Evolutionary conservation across 805 yeast species (phyloP).

Genomic region (Ogataea methanolica): DNA sequence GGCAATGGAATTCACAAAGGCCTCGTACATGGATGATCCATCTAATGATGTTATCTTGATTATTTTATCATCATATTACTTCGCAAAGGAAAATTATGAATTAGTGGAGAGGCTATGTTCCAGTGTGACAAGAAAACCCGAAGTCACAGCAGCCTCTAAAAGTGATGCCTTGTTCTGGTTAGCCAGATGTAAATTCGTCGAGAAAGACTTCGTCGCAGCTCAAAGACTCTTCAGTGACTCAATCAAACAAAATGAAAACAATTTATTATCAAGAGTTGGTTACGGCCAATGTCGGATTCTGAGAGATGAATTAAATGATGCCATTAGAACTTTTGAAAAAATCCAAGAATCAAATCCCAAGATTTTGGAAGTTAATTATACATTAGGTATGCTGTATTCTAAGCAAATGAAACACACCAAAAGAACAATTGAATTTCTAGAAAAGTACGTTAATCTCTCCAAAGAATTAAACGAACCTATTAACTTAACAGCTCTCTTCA

Average conservation of each 20-base stretch:
- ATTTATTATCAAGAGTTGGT: constrained; percentile 71
- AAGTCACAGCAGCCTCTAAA: constrained; percentile 35
- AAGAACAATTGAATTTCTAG: constrained; percentile 62
- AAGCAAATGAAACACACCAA: constrained; percentile 32
- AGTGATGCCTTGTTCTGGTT: constrained; percentile 79
- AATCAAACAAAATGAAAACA: constrained; percentile 56
- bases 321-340: constrained; percentile 78
- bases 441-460: constrained; percentile 63
- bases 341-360: constrained; percentile 62
- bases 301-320: constrained; percentile 74
- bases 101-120: constrained; percentile 53
- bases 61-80: constrained; percentile 65
- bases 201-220: constrained; percentile 61
- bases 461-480: constrained; percentile 55
- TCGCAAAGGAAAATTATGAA: constrained; percentile 58
- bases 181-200: constrained; percentile 68
- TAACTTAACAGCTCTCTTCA: constrained; percentile 58
- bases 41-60: constrained; percentile 60
- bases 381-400: constrained; percentile 73
- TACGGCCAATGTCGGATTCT: constrained; percentile 79
- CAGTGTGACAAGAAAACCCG: constrained; percentile 39
- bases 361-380: constrained; percentile 67
- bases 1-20: constrained; percentile 49
- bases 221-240: constrained; percentile 72
- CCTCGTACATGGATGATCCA: constrained; percentile 36